Conservation (phyloP, 352 stramenopile genomes). For the Globisporangium sylvaticum region DNA sequence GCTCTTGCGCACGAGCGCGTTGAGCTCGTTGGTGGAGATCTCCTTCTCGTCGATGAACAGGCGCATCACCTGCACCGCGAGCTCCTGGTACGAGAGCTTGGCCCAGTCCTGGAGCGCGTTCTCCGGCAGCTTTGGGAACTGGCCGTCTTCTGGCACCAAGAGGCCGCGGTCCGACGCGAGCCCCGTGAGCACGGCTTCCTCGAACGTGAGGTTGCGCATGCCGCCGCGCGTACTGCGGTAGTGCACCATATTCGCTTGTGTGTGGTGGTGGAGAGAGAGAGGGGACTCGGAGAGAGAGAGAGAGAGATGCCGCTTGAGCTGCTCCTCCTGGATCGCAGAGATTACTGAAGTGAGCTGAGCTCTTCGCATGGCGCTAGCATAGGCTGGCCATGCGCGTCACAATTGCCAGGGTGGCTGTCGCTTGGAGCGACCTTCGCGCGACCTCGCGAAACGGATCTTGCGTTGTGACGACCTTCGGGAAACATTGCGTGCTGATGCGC, state of each 20-base stretch:
- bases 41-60: constrained; percentile 96
- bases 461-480: not conserved
- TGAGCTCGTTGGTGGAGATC: constrained; percentile 89
- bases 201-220: constrained; percentile 78
- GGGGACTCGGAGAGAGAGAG: not conserved
- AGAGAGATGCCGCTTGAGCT: not conserved
- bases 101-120: constrained; percentile 80
- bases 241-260: constrained; percentile 55
- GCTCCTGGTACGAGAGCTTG: constrained; percentile 91
- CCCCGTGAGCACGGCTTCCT: constrained; percentile 84
- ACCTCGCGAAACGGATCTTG: constrained; percentile 5
- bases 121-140: constrained; percentile 73
- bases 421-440: constrained; percentile 2
- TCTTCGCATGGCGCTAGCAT: constrained; percentile 1
- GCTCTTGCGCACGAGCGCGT: constrained; percentile 90
- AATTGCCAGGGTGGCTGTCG: not conserved
- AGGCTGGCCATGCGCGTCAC: constrained; percentile 4
- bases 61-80: constrained; percentile 94
- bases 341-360: constrained; percentile 14
- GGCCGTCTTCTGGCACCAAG: constrained; percentile 69
- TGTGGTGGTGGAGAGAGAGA: not conserved
- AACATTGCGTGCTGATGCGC: not conserved
- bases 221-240: constrained; percentile 83
- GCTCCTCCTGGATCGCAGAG: not conserved
- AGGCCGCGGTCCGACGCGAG: constrained; percentile 81